Percentiles rank a stretch among this genome's conserved stretches.
phyloP scores from a whole-genome alignment of 106 monocot species.

The Dioscorea zingiberensis region DNA sequence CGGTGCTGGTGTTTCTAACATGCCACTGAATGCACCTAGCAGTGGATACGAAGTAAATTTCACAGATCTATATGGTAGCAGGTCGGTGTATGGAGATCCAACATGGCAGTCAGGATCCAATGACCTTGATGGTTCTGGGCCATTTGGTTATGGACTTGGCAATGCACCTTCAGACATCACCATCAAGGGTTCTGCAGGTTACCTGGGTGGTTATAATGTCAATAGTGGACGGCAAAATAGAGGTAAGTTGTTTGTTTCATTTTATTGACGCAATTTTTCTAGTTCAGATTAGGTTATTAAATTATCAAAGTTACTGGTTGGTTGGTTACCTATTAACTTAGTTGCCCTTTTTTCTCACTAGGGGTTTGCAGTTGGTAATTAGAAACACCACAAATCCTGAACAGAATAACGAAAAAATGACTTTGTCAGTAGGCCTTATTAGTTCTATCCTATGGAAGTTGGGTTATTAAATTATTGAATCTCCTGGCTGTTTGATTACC shows the following conservation, averaged over 20 bases:
- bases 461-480: too few relatives aligned
- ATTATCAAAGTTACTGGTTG: too few relatives aligned
- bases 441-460: too few relatives aligned
- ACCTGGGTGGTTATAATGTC: slow-evolving; percentile 48
- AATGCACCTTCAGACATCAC: slow-evolving; percentile 29
- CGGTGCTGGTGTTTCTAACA: slow-evolving; percentile 23
- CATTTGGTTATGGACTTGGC: slow-evolving; percentile 47
- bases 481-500: too few relatives aligned
- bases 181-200: slow-evolving; percentile 37
- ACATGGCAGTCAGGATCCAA: slow-evolving; percentile 64
- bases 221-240: slow-evolving; percentile 56
- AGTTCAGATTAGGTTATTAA: too few relatives aligned
- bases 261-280: slow-evolving; percentile 46
- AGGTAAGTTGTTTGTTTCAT: slow-evolving; percentile 41
- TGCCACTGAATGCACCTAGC: slow-evolving; percentile 20
- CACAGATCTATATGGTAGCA: slow-evolving; percentile 49
- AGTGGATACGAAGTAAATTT: slow-evolving; percentile 50
- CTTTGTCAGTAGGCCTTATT: too few relatives aligned
- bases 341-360: too few relatives aligned
- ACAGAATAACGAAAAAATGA: too few relatives aligned
- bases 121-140: slow-evolving; percentile 50
- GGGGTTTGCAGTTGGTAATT: too few relatives aligned
- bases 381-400: too few relatives aligned
- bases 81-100: slow-evolving; percentile 64
- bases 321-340: too few relatives aligned